Evolutionary conservation across 805 yeast species (phyloP).

Genomic region (Sugiyamaella boreocaroliniensis): DNA sequence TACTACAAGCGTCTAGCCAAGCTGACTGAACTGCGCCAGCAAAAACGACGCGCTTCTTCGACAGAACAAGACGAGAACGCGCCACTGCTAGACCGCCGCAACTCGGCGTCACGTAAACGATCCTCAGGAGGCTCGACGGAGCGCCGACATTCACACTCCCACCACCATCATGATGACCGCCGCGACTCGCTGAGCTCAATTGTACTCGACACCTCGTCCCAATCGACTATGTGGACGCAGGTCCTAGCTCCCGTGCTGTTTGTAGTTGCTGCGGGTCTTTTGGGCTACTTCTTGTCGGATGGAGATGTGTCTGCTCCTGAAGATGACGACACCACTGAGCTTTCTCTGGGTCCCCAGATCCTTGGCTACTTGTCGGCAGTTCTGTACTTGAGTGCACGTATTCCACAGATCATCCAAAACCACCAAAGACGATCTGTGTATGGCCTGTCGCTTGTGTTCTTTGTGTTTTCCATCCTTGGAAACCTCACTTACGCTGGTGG

Average conservation of each 20-base stretch:
- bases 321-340: slow-evolving; percentile 22
- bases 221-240: slow-evolving; percentile 38
- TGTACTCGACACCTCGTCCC: slow-evolving; percentile 40
- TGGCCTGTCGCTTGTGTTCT: slow-evolving; percentile 80
- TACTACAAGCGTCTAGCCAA: slow-evolving; percentile 39
- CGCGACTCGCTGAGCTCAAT: slow-evolving; percentile 50
- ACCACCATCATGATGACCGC: slow-evolving; percentile 15
- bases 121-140: background rate
- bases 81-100: slow-evolving; percentile 23
- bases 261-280: slow-evolving; percentile 54
- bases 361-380: slow-evolving; percentile 66
- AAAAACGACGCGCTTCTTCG: background rate
- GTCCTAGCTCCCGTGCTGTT: slow-evolving; percentile 54
- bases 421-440: slow-evolving; percentile 68
- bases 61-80: slow-evolving; percentile 18
- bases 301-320: slow-evolving; percentile 20
- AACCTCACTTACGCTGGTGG: slow-evolving; percentile 71
- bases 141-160: slow-evolving; percentile 1
- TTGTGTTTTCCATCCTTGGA: slow-evolving; percentile 66
- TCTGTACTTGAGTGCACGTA: slow-evolving; percentile 62
- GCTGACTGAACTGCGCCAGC: slow-evolving; percentile 2
- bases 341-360: slow-evolving; percentile 50
- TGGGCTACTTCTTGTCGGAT: slow-evolving; percentile 52
- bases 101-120: slow-evolving; percentile 23
- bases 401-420: slow-evolving; percentile 85